Base-by-base conservation (phyloP, 345 rosid species). In the rapeseed (Brassica napus) region DNA sequence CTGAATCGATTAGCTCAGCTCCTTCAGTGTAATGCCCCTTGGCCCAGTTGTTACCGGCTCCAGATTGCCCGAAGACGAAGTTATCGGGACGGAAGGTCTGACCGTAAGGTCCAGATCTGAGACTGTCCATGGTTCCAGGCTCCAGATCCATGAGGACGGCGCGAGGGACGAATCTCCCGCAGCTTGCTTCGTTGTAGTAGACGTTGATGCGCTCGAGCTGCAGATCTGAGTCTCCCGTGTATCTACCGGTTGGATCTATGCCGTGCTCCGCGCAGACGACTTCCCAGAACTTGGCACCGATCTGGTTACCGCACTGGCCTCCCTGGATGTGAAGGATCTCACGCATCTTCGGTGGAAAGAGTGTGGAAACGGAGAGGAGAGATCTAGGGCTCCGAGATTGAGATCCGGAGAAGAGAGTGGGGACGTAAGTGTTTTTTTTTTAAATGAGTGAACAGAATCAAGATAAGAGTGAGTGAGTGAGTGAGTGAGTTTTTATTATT, bases 31-130 rank as follows among this genome's bases (percentile, higher is more conserved):
- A 70, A 1, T 59, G 64, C 0, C 64, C 64, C 64, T 59, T 28
- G 31, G 31, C 31, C 31, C 31, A 28, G 31, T 28, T 28, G 31
- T 28, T 28, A 28, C 31, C 31, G 26, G 77, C 77, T 8, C 77
- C 77, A 9, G 72, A 75, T 9, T 75, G 78, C 15, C 72, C 78
- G 8, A 75, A 75, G 11, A 75, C 78, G 65, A 65, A 75, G 78
- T 75, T 75, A 59, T 59, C 64, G 28, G 64, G 32, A 0, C 64
- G 64, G 64, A 59, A 59, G 63, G 44, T 70, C 12, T 70, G 74
- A 11, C 74, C 74, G 31, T 28, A 28, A 28, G 31, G 31, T 28
- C 31, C 31, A 28, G 31, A 28, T 28, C 31, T 28, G 31, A 49
- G 60, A 54, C 74, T 70, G 62, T 70, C 74, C 74, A 70, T 70